Conservation (phyloP, 441 rosid genomes). For the Viola pubescens region DNA sequence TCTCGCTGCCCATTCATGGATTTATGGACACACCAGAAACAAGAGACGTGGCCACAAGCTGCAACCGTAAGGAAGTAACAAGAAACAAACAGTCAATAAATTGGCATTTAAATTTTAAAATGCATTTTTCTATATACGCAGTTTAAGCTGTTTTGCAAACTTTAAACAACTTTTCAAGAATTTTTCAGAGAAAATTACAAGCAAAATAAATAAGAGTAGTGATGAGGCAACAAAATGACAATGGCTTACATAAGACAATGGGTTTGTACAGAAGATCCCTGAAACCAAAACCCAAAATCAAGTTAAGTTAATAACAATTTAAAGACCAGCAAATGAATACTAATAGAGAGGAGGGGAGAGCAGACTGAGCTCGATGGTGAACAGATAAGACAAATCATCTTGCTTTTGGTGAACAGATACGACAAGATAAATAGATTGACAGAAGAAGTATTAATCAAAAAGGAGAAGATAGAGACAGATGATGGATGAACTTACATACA, state of each 20-base stretch:
- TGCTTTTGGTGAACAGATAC: not conserved
- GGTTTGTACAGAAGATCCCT: constrained; percentile 94
- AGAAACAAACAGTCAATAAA: too few relatives aligned
- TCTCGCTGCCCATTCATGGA: constrained; percentile 35
- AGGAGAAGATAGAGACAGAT: not conserved
- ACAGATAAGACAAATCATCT: not conserved
- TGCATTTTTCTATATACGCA: not conserved
- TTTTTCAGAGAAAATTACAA: not conserved
- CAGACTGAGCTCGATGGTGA: not conserved
- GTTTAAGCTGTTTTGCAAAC: not conserved
- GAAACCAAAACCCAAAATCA: constrained; percentile 18
- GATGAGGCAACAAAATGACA: not conserved
- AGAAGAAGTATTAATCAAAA: not conserved
- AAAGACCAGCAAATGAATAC: not conserved
- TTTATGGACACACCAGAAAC: constrained; percentile 82
- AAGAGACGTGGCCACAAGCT: constrained; percentile 88
- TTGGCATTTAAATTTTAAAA: constrained; percentile 5
- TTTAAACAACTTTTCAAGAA: not conserved
- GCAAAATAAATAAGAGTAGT: not conserved
- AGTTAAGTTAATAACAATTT: constrained; percentile 5
- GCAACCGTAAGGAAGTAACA: constrained; percentile 9
- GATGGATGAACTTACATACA: constrained; percentile 48
- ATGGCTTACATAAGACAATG: constrained; percentile 57
- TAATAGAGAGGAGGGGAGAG: not conserved
- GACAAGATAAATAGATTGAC: not conserved